phyloP scores from a whole-genome alignment of 1,139 yeast species.

The Blastobotrys elegans region DNA sequence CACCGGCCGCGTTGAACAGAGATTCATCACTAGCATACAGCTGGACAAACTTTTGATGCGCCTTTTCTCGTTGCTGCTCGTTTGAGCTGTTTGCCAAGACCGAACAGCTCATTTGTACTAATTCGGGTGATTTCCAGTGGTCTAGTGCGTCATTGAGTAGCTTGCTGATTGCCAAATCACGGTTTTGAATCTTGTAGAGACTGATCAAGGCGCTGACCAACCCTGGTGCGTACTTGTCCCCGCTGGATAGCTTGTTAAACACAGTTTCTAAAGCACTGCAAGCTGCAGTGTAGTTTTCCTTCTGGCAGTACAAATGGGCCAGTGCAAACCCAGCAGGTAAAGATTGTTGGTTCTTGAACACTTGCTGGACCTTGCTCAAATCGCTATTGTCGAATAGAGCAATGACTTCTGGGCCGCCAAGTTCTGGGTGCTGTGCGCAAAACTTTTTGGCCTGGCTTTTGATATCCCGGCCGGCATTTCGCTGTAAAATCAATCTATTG shows the following conservation, averaged over 20 bases:
- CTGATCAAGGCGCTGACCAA: slow-evolving; percentile 43
- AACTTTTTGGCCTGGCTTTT: slow-evolving; percentile 17
- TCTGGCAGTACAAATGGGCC: slow-evolving; percentile 42
- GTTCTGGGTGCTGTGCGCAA: slow-evolving; percentile 14
- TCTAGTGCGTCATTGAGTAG: slow-evolving; percentile 24
- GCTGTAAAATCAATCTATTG: slow-evolving; percentile 27
- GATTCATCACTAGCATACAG: slow-evolving; percentile 12
- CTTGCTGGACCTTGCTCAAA: slow-evolving; percentile 13
- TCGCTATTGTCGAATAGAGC: slow-evolving; percentile 14
- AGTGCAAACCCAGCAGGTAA: slow-evolving; percentile 32
- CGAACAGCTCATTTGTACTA: slow-evolving; percentile 26
- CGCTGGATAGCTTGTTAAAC: slow-evolving; percentile 11
- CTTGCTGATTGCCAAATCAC: slow-evolving; percentile 20
- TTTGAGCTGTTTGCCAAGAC: slow-evolving; percentile 17
- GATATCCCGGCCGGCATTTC: slow-evolving; percentile 25
- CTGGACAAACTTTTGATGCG: slow-evolving; percentile 15
- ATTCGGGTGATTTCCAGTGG: slow-evolving; percentile 23
- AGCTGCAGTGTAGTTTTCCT: slow-evolving; percentile 44
- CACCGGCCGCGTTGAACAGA: slow-evolving; percentile 20
- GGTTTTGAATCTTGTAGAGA: slow-evolving; percentile 42
- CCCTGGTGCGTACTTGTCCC: slow-evolving; percentile 38
- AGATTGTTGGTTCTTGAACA: slow-evolving; percentile 18
- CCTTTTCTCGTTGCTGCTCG: slow-evolving; percentile 10
- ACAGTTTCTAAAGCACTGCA: slow-evolving; percentile 39
- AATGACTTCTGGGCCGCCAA: slow-evolving; percentile 12